Evolutionary conservation across 495 filamentous ascomycete genomes (phyloP).

Genomic region (Tuber aestivum): DNA sequence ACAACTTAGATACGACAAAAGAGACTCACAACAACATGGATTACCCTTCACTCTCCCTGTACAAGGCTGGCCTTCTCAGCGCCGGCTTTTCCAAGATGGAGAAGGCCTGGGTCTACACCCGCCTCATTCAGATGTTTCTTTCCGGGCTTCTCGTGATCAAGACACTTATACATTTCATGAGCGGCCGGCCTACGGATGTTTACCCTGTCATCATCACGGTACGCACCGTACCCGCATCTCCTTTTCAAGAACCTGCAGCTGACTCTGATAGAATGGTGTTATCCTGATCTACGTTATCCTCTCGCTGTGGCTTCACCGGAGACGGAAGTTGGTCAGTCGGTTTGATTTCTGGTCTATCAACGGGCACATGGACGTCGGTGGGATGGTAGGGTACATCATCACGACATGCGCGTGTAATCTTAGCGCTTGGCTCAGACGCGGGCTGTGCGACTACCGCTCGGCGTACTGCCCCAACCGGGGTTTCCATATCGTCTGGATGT

Average conservation of each 20-base stretch:
- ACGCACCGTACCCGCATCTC: not conserved
- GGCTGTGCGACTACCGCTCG: not conserved
- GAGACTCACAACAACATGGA: not conserved
- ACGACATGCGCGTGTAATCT: not conserved
- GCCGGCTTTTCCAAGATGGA: not conserved
- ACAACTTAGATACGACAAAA: not conserved
- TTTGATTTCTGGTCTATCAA: not conserved
- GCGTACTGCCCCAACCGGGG: not conserved
- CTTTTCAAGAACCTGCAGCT: not conserved
- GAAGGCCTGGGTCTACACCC: not conserved
- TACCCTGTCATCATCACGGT: not conserved
- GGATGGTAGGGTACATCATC: not conserved
- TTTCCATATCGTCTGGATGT: not conserved
- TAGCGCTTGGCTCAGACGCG: not conserved
- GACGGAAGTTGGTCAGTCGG: not conserved
- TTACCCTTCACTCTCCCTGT: not conserved
- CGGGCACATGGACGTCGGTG: not conserved
- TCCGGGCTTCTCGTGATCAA: not conserved
- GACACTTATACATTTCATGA: not conserved
- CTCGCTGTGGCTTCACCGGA: not conserved
- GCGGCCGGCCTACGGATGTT: not conserved
- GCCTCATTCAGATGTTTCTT: not conserved
- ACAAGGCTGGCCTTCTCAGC: not conserved
- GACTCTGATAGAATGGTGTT: not conserved
- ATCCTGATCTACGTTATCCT: not conserved